These are phyloP conservation scores for Pisolithus microcarpus DNA, from an alignment of 768 basidiomycete species.

Conservation along the genomic window DNA sequence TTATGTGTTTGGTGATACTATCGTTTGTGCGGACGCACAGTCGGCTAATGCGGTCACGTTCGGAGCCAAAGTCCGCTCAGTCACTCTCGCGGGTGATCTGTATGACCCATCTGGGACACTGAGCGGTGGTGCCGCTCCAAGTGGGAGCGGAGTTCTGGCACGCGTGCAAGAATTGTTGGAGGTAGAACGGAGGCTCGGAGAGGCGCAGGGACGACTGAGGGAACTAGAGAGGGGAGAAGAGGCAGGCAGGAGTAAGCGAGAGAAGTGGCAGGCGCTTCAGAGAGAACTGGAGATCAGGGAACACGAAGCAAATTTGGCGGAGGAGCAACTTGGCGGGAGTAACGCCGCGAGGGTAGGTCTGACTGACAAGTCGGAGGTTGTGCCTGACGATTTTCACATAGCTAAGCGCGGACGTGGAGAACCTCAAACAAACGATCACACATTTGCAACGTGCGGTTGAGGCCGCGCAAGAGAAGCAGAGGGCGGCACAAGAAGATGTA, in stretches of 20 bases:
- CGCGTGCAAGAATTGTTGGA: slow-evolving; percentile 77
- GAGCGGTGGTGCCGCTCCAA: slow-evolving; percentile 84
- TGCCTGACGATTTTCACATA: slow-evolving; percentile 23
- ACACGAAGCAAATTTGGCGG: slow-evolving; percentile 76
- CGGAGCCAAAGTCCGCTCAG: slow-evolving; percentile 61
- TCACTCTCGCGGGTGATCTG: slow-evolving; percentile 90
- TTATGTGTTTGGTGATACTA: slow-evolving; percentile 88
- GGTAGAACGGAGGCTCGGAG: slow-evolving; percentile 52
- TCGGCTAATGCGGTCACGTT: slow-evolving; percentile 88
- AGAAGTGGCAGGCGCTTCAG: slow-evolving; percentile 51
- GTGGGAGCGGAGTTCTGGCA: slow-evolving; percentile 62
- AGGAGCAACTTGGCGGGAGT: slow-evolving; percentile 81
- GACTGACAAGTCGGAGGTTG: no score
- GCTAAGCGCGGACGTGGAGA: slow-evolving; percentile 77
- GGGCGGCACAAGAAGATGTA: slow-evolving; percentile 65
- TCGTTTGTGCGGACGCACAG: slow-evolving; percentile 85
- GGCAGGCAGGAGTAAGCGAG: slow-evolving; percentile 43
- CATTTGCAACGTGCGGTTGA: slow-evolving; percentile 54
- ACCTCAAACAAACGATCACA: slow-evolving; percentile 54
- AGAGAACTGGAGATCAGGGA: slow-evolving; percentile 82
- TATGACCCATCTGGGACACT: slow-evolving; percentile 96
- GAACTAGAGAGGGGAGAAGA: slow-evolving; percentile 51
- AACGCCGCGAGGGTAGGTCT: slow-evolving; percentile 77
- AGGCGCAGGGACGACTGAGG: slow-evolving; percentile 41
- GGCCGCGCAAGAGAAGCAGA: slow-evolving; percentile 69